Evolutionary conservation across 169 alveolate genomes (phyloP).

Genomic region (Plasmodium gonderi): DNA sequence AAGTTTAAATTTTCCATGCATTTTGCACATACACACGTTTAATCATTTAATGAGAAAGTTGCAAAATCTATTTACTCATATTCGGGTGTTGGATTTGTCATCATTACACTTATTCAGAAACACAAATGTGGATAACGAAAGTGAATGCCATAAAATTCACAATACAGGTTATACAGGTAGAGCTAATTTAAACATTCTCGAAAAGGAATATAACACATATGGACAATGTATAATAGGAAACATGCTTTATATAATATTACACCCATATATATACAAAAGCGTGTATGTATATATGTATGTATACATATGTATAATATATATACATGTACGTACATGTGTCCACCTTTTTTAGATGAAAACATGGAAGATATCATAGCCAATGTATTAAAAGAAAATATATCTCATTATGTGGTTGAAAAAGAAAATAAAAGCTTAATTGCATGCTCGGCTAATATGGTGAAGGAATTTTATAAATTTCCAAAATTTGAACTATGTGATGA

Average conservation of each 20-base stretch:
- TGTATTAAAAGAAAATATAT: constrained; percentile 4
- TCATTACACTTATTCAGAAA: constrained; percentile 3
- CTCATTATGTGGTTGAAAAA: constrained; percentile 17
- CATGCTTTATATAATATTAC: not conserved
- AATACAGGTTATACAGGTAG: constrained; percentile 18
- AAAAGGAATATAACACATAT: not conserved
- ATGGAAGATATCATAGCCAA: constrained; percentile 34
- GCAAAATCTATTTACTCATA: not conserved
- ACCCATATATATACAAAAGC: not conserved
- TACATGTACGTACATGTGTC: not conserved
- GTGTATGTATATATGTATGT: too few species aligned
- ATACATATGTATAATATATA: not conserved
- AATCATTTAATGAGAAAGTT: not conserved
- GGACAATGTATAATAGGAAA: not conserved
- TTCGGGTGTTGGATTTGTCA: not conserved
- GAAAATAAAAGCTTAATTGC: not conserved
- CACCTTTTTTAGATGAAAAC: constrained; percentile 27
- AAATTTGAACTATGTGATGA: constrained; percentile 3
- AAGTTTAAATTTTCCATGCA: not conserved
- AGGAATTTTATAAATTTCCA: not conserved
- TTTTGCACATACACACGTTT: not conserved
- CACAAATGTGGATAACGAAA: not conserved
- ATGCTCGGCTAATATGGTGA: not conserved
- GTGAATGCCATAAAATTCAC: not conserved
- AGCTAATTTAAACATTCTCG: not conserved